phyloP scores from a whole-genome alignment of 1,284 basidiomycete species.

The Ceratobasidium sp. region DNA sequence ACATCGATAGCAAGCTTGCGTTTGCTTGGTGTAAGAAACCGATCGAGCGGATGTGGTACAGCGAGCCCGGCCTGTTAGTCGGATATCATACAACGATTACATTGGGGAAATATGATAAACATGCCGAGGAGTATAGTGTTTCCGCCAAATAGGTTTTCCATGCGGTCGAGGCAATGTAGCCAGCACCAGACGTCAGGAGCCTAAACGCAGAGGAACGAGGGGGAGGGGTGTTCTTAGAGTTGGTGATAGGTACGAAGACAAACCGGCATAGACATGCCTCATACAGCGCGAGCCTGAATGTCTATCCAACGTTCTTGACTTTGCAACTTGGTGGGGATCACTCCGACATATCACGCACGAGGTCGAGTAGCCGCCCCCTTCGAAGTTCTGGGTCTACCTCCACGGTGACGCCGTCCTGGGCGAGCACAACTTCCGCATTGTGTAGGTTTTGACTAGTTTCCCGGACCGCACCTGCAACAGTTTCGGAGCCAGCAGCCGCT shows the following conservation, averaged over 20 bases:
- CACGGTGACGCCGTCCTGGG: slow-evolving; percentile 26
- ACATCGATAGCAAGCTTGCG: slow-evolving; percentile 4
- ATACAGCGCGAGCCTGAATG: slow-evolving; percentile 16
- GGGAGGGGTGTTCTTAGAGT: neutral
- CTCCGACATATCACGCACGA: slow-evolving; percentile 15
- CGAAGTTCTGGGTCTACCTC: slow-evolving; percentile 37
- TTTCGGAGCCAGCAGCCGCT: slow-evolving; percentile 24
- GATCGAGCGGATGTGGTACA: slow-evolving; percentile 5
- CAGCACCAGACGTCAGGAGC: neutral
- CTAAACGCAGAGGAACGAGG: neutral
- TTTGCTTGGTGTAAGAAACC: neutral
- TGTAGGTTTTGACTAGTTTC: slow-evolving; percentile 36
- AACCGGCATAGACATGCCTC: slow-evolving; percentile 8
- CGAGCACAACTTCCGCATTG: slow-evolving; percentile 31
- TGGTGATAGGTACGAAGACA: neutral
- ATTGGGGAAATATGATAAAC: neutral
- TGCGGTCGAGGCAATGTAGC: neutral
- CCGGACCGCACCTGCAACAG: slow-evolving; percentile 9
- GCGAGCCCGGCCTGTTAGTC: slow-evolving; percentile 11
- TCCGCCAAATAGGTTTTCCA: neutral
- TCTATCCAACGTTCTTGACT: neutral
- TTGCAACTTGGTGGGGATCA: slow-evolving; percentile 4
- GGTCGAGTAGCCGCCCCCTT: slow-evolving; percentile 15
- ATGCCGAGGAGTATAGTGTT: neutral
- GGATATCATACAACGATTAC: neutral